Percentiles rank a stretch among this genome's conserved stretches.
Evolutionary conservation across 805 yeast genomes (phyloP).

Genomic region (Saturnispora saitoi): DNA sequence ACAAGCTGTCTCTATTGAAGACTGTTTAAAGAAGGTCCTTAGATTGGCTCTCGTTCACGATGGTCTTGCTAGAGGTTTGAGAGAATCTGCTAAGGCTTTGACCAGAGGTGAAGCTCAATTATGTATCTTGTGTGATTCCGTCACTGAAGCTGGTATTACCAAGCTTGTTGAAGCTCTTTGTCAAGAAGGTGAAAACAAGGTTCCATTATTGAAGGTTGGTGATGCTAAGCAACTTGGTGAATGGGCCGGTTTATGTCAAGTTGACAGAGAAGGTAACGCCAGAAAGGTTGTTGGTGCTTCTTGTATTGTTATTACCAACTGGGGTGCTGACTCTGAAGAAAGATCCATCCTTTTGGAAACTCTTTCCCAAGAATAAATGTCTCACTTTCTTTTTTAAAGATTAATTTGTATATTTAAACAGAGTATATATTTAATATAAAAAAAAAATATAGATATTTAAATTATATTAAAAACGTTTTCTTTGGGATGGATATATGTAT

Average conservation of each 20-base stretch:
- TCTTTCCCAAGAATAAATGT: slow-evolving; percentile 76
- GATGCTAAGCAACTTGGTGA: slow-evolving; percentile 99
- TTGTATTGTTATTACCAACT: slow-evolving; percentile 98
- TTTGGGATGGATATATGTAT: neutral
- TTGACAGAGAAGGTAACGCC: slow-evolving; percentile 99
- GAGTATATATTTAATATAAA: neutral
- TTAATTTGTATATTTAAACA: neutral
- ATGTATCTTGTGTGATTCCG: slow-evolving; percentile 95
- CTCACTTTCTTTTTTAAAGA: neutral
- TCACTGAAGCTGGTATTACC: slow-evolving; percentile 93
- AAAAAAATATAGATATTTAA: neutral
- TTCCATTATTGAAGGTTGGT: slow-evolving; percentile 97
- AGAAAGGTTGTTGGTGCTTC: slow-evolving; percentile 99
- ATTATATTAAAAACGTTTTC: neutral
- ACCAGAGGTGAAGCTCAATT: slow-evolving; percentile 96
- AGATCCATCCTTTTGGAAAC: slow-evolving; percentile 93
- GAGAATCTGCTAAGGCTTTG: slow-evolving; percentile 99
- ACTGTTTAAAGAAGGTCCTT: slow-evolving; percentile 95
- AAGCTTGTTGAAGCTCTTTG: slow-evolving; percentile 99
- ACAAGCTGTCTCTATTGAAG: slow-evolving; percentile 92
- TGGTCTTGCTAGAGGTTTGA: slow-evolving; percentile 99
- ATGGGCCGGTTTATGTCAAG: slow-evolving; percentile 99
- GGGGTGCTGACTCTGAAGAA: slow-evolving; percentile 99
- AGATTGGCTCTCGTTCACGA: slow-evolving; percentile 97
- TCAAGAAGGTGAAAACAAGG: slow-evolving; percentile 93